Evolutionary conservation across 768 basidiomycete species (phyloP).

Genomic region (Rhizopogon roseolus): DNA sequence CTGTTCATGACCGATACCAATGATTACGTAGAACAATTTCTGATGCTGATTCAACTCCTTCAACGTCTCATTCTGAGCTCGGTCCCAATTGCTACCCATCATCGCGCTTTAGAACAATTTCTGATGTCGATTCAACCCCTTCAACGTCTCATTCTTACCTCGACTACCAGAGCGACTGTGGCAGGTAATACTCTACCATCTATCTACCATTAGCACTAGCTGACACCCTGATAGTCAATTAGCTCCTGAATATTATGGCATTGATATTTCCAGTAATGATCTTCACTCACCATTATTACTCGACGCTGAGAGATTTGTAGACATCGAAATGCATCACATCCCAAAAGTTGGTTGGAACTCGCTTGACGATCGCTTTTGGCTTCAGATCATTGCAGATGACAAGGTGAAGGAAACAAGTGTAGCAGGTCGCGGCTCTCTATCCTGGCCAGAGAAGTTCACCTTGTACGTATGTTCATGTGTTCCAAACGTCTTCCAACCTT

Average conservation of each 20-base stretch:
- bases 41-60: background rate
- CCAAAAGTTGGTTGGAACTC: background rate
- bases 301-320: background rate
- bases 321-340: background rate
- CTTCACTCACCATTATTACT: background rate
- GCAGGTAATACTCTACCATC: background rate
- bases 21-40: background rate
- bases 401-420: background rate
- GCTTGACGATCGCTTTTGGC: background rate
- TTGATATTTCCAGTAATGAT: background rate
- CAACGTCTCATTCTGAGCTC: background rate
- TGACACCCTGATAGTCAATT: background rate
- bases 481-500: background rate
- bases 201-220: background rate
- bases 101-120: background rate
- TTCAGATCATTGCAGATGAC: background rate
- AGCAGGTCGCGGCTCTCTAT: background rate
- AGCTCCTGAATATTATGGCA: background rate
- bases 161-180: background rate
- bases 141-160: background rate
- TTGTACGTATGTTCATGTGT: background rate
- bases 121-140: background rate
- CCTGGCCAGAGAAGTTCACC: background rate
- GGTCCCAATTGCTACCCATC: background rate
- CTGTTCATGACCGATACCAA: background rate